Evolutionary conservation across 345 rosid species (phyloP).

Genomic region (Pistacia integerrima): DNA sequence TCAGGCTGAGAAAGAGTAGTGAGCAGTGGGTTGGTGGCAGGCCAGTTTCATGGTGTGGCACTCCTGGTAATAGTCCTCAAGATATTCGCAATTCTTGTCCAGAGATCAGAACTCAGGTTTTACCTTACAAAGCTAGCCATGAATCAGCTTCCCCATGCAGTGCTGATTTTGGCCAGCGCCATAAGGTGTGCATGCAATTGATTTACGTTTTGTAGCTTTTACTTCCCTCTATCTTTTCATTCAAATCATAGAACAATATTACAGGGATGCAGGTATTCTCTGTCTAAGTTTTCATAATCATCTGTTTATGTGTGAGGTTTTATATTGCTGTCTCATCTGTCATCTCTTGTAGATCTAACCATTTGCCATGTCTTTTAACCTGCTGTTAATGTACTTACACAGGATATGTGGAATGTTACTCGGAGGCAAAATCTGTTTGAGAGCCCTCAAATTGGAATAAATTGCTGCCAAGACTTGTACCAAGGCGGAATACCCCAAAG

Average conservation of each 20-base stretch:
- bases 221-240: background rate
- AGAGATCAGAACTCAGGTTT: slow-evolving; percentile 40
- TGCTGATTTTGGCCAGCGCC: slow-evolving; percentile 41
- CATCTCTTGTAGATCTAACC: background rate
- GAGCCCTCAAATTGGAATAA: slow-evolving; percentile 18
- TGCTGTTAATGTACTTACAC: background rate
- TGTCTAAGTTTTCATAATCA: background rate
- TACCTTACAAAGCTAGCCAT: slow-evolving; percentile 35
- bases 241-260: background rate
- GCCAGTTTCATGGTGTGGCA: slow-evolving; percentile 38
- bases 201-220: background rate
- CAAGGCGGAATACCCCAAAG: slow-evolving; percentile 7
- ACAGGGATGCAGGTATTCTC: too few relatives aligned
- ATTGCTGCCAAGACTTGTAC: slow-evolving; percentile 21
- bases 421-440: slow-evolving; percentile 14
- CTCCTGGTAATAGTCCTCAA: slow-evolving; percentile 39
- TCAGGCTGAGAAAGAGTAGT: slow-evolving; percentile 41
- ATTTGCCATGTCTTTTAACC: slow-evolving; percentile 1
- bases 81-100: slow-evolving; percentile 51
- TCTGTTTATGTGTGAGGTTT: background rate
- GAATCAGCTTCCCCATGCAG: slow-evolving; percentile 35
- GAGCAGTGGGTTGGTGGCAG: slow-evolving; percentile 48
- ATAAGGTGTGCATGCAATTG: slow-evolving; percentile 42
- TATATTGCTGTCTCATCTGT: background rate
- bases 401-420: slow-evolving; percentile 31